Evolutionary conservation across 2,329 filamentous ascomycete species (phyloP).

Genomic region (Fusarium albidum): DNA sequence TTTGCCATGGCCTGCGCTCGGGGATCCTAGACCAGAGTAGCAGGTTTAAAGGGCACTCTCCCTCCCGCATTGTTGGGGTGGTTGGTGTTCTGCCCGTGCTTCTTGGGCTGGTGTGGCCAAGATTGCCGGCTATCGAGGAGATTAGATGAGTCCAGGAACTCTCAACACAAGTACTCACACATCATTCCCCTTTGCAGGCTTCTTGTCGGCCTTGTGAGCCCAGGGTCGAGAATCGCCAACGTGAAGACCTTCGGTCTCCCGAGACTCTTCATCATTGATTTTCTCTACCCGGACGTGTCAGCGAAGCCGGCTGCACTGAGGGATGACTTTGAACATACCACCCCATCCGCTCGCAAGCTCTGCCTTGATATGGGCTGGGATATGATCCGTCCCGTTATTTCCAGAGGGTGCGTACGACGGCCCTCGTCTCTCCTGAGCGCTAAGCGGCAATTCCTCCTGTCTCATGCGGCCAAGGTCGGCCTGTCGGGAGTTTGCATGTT

Average conservation of each 20-base stretch:
- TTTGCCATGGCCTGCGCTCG: slow-evolving; percentile 8
- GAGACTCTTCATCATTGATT: slow-evolving; percentile 34
- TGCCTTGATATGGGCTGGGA: neutral
- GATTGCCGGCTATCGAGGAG: neutral
- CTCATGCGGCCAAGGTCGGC: slow-evolving; percentile 33
- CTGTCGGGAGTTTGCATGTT: slow-evolving; percentile 8
- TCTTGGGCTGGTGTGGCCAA: no score
- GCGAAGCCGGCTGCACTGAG: neutral
- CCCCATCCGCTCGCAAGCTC: slow-evolving; percentile 22
- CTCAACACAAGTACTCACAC: slow-evolving; percentile 4
- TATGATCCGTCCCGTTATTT: slow-evolving; percentile 21
- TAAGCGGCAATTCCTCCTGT: slow-evolving; percentile 39
- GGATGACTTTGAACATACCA: neutral
- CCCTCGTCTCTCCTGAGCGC: slow-evolving; percentile 4
- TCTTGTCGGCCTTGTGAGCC: slow-evolving; percentile 15
- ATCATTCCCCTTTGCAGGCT: neutral
- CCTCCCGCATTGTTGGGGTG: neutral
- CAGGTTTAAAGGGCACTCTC: slow-evolving; percentile 13
- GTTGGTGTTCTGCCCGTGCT: no score
- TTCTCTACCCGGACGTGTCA: slow-evolving; percentile 1
- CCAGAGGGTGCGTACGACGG: slow-evolving; percentile 19
- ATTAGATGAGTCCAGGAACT: neutral
- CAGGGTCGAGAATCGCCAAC: slow-evolving; percentile 33
- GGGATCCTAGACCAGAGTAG: slow-evolving; percentile 23
- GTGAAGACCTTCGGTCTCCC: slow-evolving; percentile 33